Conservation (phyloP, 2,329 filamentous ascomycete species). For the Aspergillus versicolor region DNA sequence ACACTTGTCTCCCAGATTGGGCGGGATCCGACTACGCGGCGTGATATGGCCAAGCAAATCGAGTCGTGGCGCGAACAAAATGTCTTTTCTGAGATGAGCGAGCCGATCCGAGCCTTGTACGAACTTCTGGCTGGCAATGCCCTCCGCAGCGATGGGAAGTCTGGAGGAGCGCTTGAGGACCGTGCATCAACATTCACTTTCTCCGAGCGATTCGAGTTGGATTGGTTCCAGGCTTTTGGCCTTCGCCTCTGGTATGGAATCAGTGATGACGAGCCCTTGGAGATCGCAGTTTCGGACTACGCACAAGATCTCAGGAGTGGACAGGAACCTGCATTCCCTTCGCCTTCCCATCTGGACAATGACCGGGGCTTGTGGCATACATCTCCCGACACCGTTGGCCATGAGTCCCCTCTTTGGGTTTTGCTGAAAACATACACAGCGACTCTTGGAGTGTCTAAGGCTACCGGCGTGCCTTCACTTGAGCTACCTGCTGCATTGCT, state of each 20-base stretch:
- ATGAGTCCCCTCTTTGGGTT: constrained; percentile 80
- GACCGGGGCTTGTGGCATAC: constrained; percentile 60
- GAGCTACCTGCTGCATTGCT: constrained; percentile 68
- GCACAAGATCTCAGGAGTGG: constrained; percentile 70
- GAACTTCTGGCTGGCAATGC: constrained; percentile 86
- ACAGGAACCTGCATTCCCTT: constrained; percentile 66
- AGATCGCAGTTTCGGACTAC: constrained; percentile 71
- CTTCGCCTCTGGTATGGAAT: constrained; percentile 87
- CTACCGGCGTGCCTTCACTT: constrained; percentile 35
- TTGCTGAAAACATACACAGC: constrained; percentile 76
- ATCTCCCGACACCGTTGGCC: constrained; percentile 54
- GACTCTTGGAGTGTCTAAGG: constrained; percentile 27
- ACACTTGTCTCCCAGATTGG: constrained; percentile 82
- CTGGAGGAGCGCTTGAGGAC: constrained; percentile 72
- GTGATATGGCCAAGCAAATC: constrained; percentile 76
- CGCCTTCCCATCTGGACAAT: constrained; percentile 68
- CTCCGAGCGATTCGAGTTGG: constrained; percentile 76
- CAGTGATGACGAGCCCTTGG: constrained; percentile 65
- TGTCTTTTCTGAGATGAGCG: constrained; percentile 81
- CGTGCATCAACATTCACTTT: constrained; percentile 77
- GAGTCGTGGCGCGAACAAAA: constrained; percentile 80
- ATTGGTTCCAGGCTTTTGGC: constrained; percentile 93
- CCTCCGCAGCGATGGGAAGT: constrained; percentile 75
- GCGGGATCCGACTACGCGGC: constrained; percentile 65
- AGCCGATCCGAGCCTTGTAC: constrained; percentile 82